Conservation (phyloP, 805 yeast species). For the Wickerhamiella sorbophila region DNA sequence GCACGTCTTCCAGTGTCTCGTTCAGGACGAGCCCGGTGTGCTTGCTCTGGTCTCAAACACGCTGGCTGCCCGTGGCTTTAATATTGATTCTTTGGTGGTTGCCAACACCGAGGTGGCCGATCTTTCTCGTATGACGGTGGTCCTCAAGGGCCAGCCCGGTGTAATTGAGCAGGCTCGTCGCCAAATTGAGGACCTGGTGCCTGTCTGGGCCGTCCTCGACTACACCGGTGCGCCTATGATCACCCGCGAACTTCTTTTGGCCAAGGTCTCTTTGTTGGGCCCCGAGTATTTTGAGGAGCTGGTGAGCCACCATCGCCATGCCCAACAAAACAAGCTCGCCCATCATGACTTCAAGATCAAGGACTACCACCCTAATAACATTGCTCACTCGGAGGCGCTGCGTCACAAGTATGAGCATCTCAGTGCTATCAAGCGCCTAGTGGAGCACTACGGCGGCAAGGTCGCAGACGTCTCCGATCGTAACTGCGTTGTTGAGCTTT, state of each 20-base stretch:
- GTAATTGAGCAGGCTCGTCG: conserved; percentile 96
- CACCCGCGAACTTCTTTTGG: conserved; percentile 78
- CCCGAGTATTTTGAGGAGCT: conserved; percentile 97
- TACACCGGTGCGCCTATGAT: conserved; percentile 83
- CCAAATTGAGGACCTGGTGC: conserved; percentile 94
- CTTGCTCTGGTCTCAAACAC: conserved; percentile 86
- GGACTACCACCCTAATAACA: conserved; percentile 73
- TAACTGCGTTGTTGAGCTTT: conserved; percentile 84
- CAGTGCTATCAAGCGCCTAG: conserved; percentile 65
- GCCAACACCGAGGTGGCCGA: conserved; percentile 94
- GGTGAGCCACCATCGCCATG: conserved; percentile 60
- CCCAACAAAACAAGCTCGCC: conserved; percentile 26
- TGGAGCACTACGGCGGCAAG: conserved; percentile 82
- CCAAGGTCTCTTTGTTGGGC: conserved; percentile 84
- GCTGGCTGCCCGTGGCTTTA: conserved; percentile 95
- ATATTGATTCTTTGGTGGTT: conserved; percentile 92
- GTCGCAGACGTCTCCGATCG: conserved; percentile 85
- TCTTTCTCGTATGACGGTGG: conserved; percentile 92
- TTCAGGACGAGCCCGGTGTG: conserved; percentile 98
- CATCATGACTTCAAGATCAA: conserved; percentile 23
- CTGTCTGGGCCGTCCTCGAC: conserved; percentile 95
- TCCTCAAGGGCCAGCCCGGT: conserved; percentile 85
- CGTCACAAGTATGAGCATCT: conserved; percentile 88
- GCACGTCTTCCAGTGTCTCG: conserved; percentile 91
- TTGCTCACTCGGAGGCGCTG: conserved; percentile 81